Conservation (phyloP, 352 stramenopile species). For the Phytophthora multivora region DNA sequence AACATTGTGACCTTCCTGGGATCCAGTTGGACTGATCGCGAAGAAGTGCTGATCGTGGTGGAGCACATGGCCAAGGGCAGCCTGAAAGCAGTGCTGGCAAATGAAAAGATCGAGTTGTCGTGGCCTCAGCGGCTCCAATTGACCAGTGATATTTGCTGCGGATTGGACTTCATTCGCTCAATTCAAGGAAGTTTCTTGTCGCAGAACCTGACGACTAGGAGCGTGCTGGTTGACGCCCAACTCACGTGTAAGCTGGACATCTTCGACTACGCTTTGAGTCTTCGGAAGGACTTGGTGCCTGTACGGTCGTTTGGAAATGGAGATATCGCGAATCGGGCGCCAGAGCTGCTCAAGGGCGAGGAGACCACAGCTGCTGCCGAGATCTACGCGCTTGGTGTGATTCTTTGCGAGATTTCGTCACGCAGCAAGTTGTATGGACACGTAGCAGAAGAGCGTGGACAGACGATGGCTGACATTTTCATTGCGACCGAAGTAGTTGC, state of each 20-base stretch:
- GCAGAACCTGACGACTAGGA: constrained; percentile 61
- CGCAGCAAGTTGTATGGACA: constrained; percentile 50
- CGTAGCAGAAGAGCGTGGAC: constrained; percentile 48
- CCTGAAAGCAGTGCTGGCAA: constrained; percentile 55
- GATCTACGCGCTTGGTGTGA: constrained; percentile 73
- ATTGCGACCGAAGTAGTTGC: constrained; percentile 59
- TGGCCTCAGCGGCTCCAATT: constrained; percentile 63
- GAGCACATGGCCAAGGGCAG: constrained; percentile 81
- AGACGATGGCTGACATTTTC: constrained; percentile 65
- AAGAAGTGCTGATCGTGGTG: constrained; percentile 71
- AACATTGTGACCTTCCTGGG: constrained; percentile 78
- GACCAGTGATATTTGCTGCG: constrained; percentile 51
- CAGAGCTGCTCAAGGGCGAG: constrained; percentile 60
- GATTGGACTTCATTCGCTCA: constrained; percentile 59
- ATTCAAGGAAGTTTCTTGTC: constrained; percentile 38
- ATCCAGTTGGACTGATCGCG: constrained; percentile 52
- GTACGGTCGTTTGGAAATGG: constrained; percentile 56
- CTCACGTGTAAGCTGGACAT: constrained; percentile 81
- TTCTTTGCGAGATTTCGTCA: constrained; percentile 75
- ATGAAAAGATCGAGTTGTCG: constrained; percentile 51
- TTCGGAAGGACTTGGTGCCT: constrained; percentile 49
- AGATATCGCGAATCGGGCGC: constrained; percentile 59
- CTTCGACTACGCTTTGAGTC: constrained; percentile 63
- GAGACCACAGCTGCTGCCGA: constrained; percentile 54
- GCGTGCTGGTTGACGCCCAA: constrained; percentile 56